Evolutionary conservation across 805 yeast genomes (phyloP).

Genomic region (Starmerella gropengiesseri): DNA sequence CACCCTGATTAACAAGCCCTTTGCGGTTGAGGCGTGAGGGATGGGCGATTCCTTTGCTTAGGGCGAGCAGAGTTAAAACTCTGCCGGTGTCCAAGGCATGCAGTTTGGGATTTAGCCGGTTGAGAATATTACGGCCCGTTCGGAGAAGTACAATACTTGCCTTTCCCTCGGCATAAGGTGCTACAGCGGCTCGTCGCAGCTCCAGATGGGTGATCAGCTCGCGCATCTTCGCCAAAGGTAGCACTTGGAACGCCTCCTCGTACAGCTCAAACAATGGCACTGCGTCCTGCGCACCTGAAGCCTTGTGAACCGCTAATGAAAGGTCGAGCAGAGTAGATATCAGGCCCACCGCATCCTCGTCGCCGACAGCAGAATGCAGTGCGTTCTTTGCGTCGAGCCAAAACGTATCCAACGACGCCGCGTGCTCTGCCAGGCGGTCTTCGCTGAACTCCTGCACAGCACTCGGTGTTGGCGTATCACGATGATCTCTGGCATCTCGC

Average conservation of each 20-base stretch:
- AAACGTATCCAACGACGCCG: background rate
- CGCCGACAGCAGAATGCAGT: background rate
- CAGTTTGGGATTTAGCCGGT: conserved; percentile 10
- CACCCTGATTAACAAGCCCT: background rate
- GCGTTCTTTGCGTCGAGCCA: background rate
- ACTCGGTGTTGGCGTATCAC: too few species aligned
- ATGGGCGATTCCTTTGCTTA: conserved; percentile 16
- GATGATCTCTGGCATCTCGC: too few species aligned
- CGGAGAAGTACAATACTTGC: conserved; percentile 14
- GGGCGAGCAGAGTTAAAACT: conserved; percentile 11
- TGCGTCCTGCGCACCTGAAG: background rate
- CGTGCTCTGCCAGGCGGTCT: background rate
- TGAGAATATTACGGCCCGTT: conserved; percentile 3
- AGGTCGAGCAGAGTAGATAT: conserved; percentile 5
- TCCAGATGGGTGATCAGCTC: conserved; percentile 11
- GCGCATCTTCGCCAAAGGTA: background rate
- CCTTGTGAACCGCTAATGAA: background rate
- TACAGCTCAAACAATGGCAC: background rate
- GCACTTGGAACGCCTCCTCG: conserved; percentile 2
- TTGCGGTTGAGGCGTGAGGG: conserved; percentile 19
- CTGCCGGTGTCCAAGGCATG: conserved; percentile 6
- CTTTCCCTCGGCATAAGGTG: conserved; percentile 6
- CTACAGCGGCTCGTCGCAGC: background rate
- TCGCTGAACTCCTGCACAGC: background rate
- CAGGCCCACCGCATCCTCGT: background rate